Evolutionary conservation across 73 alveolate species (phyloP).

Genomic region (Tetrahymena elliotti): DNA sequence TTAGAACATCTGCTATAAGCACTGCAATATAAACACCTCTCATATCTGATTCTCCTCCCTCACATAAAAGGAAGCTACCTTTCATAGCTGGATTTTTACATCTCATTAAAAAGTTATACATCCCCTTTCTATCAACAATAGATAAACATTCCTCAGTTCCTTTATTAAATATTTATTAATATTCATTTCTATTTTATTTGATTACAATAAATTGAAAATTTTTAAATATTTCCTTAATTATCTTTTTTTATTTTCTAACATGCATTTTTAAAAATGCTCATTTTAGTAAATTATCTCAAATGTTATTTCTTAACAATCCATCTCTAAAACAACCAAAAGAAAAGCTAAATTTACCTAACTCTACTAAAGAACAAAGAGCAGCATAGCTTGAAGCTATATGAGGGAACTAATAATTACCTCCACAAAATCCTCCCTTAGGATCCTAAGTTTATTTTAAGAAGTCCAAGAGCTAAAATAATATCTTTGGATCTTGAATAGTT

Average conservation of each 20-base stretch:
- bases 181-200: too few relatives aligned
- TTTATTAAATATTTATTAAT: neutral
- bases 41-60: constrained; percentile 94
- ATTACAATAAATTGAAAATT: too few relatives aligned
- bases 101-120: constrained; percentile 65
- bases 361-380: constrained; percentile 69
- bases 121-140: constrained; percentile 69
- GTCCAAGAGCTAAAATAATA: neutral
- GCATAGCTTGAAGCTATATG: constrained; percentile 89
- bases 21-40: constrained; percentile 92
- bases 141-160: constrained; percentile 78
- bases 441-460: neutral
- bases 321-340: neutral
- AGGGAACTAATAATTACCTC: constrained; percentile 67
- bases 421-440: constrained; percentile 77
- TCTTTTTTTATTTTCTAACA: too few relatives aligned
- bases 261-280: too few relatives aligned
- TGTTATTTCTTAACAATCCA: too few relatives aligned
- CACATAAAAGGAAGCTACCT: constrained; percentile 83
- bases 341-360: neutral
- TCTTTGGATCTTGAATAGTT: neutral
- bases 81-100: constrained; percentile 55
- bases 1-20: constrained; percentile 66
- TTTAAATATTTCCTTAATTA: too few relatives aligned
- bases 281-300: too few relatives aligned